These are phyloP conservation scores for Colletotrichum sp. DNA, from an alignment of 2,329 filamentous ascomycete species.

Conservation along the genomic window DNA sequence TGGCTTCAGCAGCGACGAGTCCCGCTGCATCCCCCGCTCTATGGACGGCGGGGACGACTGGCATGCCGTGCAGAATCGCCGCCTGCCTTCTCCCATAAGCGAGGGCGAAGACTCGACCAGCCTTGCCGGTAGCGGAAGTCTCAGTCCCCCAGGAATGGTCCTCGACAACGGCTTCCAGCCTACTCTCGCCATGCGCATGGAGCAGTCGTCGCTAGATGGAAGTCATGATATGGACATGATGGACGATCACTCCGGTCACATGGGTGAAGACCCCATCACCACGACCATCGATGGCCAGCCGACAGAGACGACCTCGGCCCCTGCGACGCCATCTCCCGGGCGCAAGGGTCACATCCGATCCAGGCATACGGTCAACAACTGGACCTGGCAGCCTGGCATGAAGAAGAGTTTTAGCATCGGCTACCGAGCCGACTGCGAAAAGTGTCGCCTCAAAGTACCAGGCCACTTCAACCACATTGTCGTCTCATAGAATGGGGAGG, in stretches of 20 bases:
- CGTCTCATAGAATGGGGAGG: slow-evolving; percentile 53
- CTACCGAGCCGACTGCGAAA: slow-evolving; percentile 78
- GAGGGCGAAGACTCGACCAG: slow-evolving; percentile 51
- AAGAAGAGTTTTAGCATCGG: slow-evolving; percentile 80
- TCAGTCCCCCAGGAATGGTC: slow-evolving; percentile 36
- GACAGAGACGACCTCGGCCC: slow-evolving; percentile 30
- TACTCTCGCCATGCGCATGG: slow-evolving; percentile 38
- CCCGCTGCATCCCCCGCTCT: slow-evolving; percentile 53
- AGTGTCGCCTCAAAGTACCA: slow-evolving; percentile 75
- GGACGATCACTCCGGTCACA: slow-evolving; percentile 23
- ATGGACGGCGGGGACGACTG: slow-evolving; percentile 52
- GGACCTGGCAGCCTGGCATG: slow-evolving; percentile 67
- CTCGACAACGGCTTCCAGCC: slow-evolving; percentile 36
- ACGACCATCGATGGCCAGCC: neutral
- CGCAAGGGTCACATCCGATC: slow-evolving; percentile 62
- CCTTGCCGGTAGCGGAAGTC: slow-evolving; percentile 28
- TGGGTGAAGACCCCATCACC: neutral
- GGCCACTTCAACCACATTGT: slow-evolving; percentile 85
- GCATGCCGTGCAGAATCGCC: slow-evolving; percentile 57
- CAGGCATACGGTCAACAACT: slow-evolving; percentile 64
- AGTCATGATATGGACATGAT: slow-evolving; percentile 33
- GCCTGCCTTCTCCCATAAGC: slow-evolving; percentile 65
- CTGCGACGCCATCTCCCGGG: slow-evolving; percentile 44
- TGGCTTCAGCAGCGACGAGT: slow-evolving; percentile 36
- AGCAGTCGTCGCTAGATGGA: slow-evolving; percentile 25